These are phyloP conservation scores for Monilinia fructigena DNA, from an alignment of 2,329 filamentous ascomycete species.

Conservation along the genomic window DNA sequence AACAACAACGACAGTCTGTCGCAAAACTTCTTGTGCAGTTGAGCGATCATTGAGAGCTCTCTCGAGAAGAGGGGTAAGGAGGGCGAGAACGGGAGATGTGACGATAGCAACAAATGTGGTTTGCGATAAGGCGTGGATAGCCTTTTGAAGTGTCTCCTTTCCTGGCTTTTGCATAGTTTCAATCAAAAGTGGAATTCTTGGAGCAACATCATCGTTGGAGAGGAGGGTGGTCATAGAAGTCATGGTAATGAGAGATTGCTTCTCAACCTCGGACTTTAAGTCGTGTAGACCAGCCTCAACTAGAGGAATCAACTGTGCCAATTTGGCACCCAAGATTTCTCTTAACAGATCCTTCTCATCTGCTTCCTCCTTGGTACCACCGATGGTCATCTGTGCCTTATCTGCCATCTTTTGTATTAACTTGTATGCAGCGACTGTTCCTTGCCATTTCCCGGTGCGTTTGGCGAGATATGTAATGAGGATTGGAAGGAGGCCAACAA, in stretches of 20 bases:
- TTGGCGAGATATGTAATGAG: constrained; percentile 75
- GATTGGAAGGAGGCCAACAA: constrained; percentile 76
- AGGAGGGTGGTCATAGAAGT: constrained; percentile 82
- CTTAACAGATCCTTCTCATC: constrained; percentile 84
- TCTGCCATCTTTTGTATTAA: constrained; percentile 91
- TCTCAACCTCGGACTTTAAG: constrained; percentile 82
- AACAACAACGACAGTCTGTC: constrained; percentile 93
- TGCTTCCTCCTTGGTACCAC: constrained; percentile 76
- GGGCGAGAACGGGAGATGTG: constrained; percentile 89
- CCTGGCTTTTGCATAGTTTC: constrained; percentile 95
- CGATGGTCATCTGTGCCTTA: constrained; percentile 83
- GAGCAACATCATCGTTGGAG: constrained; percentile 94
- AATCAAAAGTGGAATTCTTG: constrained; percentile 86
- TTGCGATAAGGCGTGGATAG: constrained; percentile 92
- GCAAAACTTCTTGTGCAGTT: constrained; percentile 89
- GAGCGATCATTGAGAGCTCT: constrained; percentile 87
- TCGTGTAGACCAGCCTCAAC: constrained; percentile 96
- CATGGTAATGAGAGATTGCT: constrained; percentile 92
- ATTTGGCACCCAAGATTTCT: constrained; percentile 83
- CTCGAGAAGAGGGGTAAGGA: constrained; percentile 92
- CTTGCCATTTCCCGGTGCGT: constrained; percentile 94
- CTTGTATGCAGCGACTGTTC: constrained; percentile 81
- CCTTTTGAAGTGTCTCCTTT: constrained; percentile 83
- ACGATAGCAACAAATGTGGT: constrained; percentile 98
- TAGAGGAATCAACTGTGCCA: constrained; percentile 84